A percentile compares a stretch with the other conserved stretches of the same genome.
phyloP scores from a whole-genome alignment of 1,284 basidiomycete genomes.

The Schizophyllum commune region DNA sequence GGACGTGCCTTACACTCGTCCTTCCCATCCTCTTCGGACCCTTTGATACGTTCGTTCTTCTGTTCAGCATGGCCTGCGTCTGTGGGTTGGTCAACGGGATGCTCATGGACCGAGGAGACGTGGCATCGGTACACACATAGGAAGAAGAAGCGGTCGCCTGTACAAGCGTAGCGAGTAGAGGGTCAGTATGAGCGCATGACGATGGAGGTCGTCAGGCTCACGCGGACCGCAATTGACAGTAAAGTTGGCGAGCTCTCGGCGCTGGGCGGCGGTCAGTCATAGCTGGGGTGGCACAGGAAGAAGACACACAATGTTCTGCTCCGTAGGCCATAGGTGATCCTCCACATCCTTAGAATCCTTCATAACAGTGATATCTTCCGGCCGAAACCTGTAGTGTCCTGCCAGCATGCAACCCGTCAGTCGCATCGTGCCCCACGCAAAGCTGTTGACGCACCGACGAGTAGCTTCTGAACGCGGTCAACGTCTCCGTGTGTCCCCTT shows the following conservation, averaged over 20 bases:
- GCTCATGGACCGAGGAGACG: not conserved
- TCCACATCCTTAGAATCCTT: not conserved
- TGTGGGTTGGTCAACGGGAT: not conserved
- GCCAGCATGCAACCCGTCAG: not conserved
- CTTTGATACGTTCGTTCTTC: not conserved
- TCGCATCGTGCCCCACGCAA: not conserved
- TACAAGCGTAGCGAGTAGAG: not conserved
- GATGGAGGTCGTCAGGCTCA: not conserved
- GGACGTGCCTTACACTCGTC: not conserved
- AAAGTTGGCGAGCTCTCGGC: not conserved
- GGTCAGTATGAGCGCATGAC: not conserved
- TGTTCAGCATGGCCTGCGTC: not conserved
- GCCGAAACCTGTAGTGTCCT: not conserved
- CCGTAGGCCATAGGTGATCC: not conserved
- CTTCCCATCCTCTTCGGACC: not conserved
- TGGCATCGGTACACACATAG: not conserved
- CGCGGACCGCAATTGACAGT: not conserved
- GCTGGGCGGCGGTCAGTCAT: not conserved
- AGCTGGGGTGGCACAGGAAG: not conserved
- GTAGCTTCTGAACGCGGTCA: not conserved
- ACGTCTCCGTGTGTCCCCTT: not conserved
- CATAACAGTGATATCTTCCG: not conserved
- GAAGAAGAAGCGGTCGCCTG: not conserved
- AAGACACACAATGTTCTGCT: not conserved
- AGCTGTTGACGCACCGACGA: not conserved